Base-by-base conservation (phyloP, 768 basidiomycete genomes). In the Russula griseocarnosa region DNA sequence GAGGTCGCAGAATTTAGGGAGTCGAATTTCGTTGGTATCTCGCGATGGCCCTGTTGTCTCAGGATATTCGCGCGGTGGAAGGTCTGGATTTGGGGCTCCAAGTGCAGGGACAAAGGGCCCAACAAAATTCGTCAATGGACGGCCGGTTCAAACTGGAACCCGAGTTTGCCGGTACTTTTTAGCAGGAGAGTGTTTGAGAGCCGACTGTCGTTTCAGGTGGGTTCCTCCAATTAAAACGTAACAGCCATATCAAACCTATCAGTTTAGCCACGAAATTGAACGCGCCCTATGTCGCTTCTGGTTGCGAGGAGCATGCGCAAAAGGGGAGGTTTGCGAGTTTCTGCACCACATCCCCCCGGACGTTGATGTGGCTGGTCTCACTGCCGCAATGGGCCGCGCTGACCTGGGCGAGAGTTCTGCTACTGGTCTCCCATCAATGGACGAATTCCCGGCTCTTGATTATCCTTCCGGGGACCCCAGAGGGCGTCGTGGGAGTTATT, bases 201-300 rank as follows among this genome's bases (percentile, higher is more conserved):
- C 94, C 49, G 97, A 99, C 77, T 98, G 97, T 77, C 86, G 96
- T 61, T 99, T 98, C 79, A 98, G 94, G 96, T 96, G 69, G 67
- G 84, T 72, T 47, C 30, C 52, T 22, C 26, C 26, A 52, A 5
- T 58, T 63, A 14, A 14, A 3, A 14, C 4, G 26, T 61, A 42
- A 49, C 55, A 28, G 58, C 22, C 58, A 18, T 57, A 50, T 56
- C 24, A 60, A 57, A 65, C 67, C 30, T 63, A 58, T 58, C 46
- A 60, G 55, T 59, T 60, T 69, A 97, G 95, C 70, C 95, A 97
- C 72, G 95, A 98, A 71, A 83, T 97, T 4, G 95, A 98, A 74
- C 85, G 95, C 47, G 95, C 95, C 1, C 74, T 98, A 24, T 94
- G 91, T 76, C 88, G 97, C 40, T 99, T 99, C 79, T 99, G 97